Percentiles rank a stretch among this genome's conserved stretches.
These are phyloP conservation scores for Zopfochytrium polystomum DNA, from an alignment of 371 early-diverging fungal genomes.

Conservation along the genomic window DNA sequence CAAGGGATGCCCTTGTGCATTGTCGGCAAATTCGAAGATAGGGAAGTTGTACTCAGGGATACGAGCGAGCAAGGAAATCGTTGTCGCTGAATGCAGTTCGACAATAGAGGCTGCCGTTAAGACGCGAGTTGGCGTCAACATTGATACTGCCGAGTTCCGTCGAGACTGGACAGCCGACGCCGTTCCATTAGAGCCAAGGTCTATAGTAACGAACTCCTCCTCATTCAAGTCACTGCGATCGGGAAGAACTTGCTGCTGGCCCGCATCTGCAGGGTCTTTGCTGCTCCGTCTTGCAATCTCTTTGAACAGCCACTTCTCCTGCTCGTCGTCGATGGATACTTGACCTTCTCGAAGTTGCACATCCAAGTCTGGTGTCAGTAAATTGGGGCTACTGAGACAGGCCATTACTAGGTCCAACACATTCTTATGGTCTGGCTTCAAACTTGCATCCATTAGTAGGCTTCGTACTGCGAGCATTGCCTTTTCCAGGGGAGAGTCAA, in stretches of 20 bases:
- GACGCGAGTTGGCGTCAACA: no score
- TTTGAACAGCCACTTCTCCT: constrained; percentile 51
- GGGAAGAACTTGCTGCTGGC: constrained; percentile 16
- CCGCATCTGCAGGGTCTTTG: constrained; percentile 10
- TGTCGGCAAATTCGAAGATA: constrained; percentile 43
- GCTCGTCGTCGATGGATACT: constrained; percentile 45
- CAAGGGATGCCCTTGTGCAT: constrained; percentile 34
- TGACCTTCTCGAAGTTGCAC: constrained; percentile 43
- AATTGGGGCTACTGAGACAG: constrained; percentile 39
- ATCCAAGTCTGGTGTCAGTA: constrained; percentile 53
- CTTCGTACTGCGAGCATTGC: no score
- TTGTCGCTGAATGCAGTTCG: no score
- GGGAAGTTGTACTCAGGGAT: constrained; percentile 45
- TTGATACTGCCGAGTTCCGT: no score
- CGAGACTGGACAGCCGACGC: constrained; percentile 2
- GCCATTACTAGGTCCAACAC: constrained; percentile 42
- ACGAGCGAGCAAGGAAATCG: constrained; percentile 22
- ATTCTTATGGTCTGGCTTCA: constrained; percentile 35
- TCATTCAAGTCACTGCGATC: no score
- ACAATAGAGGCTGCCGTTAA: no score
- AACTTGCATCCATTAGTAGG: constrained; percentile 37
- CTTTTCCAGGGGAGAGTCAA: constrained; percentile 56
- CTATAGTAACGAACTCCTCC: not conserved
- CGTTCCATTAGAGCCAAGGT: not conserved
- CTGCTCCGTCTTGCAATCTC: constrained; percentile 37